Conservation (phyloP, 106 monocot genomes). For the Apostasia ramifera region DNA sequence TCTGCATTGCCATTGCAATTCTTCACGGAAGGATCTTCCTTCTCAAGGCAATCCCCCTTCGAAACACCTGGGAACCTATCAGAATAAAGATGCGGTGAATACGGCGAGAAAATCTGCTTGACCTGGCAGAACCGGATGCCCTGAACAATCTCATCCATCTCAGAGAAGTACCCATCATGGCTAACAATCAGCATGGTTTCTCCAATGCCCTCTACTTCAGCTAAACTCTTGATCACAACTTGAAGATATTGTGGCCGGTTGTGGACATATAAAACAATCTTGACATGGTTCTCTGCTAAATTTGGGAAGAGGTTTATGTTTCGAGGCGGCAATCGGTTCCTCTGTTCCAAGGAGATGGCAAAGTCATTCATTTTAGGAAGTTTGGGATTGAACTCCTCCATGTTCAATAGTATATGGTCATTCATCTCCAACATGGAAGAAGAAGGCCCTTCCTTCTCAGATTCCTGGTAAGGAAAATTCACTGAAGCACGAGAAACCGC, state of each 20-base stretch:
- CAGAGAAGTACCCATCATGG: conserved; percentile 83
- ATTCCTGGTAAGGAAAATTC: neutral
- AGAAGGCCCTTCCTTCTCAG: neutral
- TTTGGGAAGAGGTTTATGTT: conserved; percentile 62
- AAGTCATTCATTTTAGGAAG: conserved; percentile 57
- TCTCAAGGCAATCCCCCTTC: conserved; percentile 56
- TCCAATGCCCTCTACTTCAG: conserved; percentile 66
- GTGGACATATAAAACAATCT: conserved; percentile 84
- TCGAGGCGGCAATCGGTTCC: conserved; percentile 56
- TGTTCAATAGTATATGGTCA: conserved; percentile 10
- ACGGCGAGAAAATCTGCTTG: conserved; percentile 91
- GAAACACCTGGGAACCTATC: conserved; percentile 74
- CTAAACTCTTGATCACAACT: conserved; percentile 61
- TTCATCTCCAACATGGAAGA: neutral
- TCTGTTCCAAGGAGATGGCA: conserved; percentile 44
- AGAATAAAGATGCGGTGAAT: conserved; percentile 75
- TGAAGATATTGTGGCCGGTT: conserved; percentile 89
- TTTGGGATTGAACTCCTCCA: conserved; percentile 24
- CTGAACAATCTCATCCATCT: conserved; percentile 86
- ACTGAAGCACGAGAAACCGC: neutral
- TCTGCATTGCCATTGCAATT: conserved; percentile 65
- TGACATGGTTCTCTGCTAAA: conserved; percentile 58
- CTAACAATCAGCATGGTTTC: conserved; percentile 91
- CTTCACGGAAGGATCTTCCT: conserved; percentile 40
- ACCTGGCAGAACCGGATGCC: conserved; percentile 77